Base-by-base conservation (phyloP, 2,329 filamentous ascomycete species). In the Arachnopeziza araneosa region DNA sequence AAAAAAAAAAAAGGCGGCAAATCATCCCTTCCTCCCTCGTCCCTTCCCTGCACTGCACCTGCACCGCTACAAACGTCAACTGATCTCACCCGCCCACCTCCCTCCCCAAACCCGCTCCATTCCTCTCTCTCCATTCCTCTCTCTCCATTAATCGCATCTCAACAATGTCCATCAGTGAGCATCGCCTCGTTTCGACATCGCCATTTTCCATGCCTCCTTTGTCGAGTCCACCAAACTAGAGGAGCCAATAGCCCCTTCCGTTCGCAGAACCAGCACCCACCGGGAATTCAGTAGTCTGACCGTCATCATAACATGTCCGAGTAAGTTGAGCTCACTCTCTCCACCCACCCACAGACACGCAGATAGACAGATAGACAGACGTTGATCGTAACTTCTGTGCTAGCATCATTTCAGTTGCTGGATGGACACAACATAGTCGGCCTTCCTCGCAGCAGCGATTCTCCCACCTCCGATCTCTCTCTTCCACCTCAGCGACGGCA, bases 371-470 rank as follows among this genome's bases (percentile, higher is more conserved):
- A 26, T 14, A 19, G 23, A 23, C 48, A 54, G n/a, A 8, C 23
- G 22, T 50, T 56, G 23, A 63, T 52, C 19, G n/a, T 17, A 9
- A 9, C 50, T 10, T 50, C 44, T 24, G 59, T 53, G 54, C 24
- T 67, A 84, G 81, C 73, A 80, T 84, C 71, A 78, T 83, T 61
- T 78, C 79, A 64, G 77, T 82, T 63, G 75, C 79, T 66, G 78
- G 78, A 72, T 84, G 66, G 65, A 64, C 65, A 59, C 61, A 80
- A 78, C 75, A 79, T 66, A 79, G 79, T 71, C 78, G 77, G 65
- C 71, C 73, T 57, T 74, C 70, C 54, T 70, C 71, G 32, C 71
- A 72, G 61, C 70, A 71, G 54, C 74, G 77, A 54, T 72, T 80
- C 54, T 78, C 79, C 60, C 81, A 84, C 67, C 74, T 83, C 59